Base-by-base conservation (phyloP, 1,139 yeast species). In the Pichia sp. region DNA sequence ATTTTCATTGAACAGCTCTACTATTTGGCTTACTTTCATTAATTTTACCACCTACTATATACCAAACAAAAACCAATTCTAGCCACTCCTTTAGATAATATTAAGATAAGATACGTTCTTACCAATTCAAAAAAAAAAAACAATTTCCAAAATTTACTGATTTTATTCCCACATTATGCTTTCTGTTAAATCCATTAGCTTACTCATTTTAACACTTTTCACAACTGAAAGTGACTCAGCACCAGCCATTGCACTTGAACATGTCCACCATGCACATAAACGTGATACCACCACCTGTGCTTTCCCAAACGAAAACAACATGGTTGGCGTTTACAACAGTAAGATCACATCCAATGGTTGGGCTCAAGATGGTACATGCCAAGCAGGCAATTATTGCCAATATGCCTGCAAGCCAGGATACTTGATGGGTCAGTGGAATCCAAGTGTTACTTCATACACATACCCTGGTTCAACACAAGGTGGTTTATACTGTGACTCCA, bases 371-470 rank as follows among this genome's bases (percentile, higher is more conserved):
- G 86, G 83, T 60, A 64, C 74, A 38, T 89, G 96, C 66, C 68
- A 80, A 10, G 73, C 85, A 34, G 95, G 94, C 20, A 71, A 75
- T 37, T 85, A 83, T 76, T 89, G 96, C 67, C 94, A 94, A 34
- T 89, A 85, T 63, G 96, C 96, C 31, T 87, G 96, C 62, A 81
- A 89, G 34, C 85, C 95, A 44, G 96, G 96, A 53, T 77, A 85
- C 63, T 67, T 87, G 48, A 81, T 84, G 82, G 87, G 81, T 27
- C 93, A 84, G 65, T 84, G 90, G 91, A 87, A 84, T 59, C 75
- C 81, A 2, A 54, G 65, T 12, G 81, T 81, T 34, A 81, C 80
- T 8, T 54, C 77, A 3, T 84, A 84, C 66, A 58, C 79, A 8
- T 79, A 79, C 59, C 87, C 89, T n/a, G 74, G 77, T 28, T 85